Evolutionary conservation across 1,139 yeast genomes (phyloP), one percentile per base, ranked within the genome.

Genomic region (Martiniozyma asiatica): DNA sequence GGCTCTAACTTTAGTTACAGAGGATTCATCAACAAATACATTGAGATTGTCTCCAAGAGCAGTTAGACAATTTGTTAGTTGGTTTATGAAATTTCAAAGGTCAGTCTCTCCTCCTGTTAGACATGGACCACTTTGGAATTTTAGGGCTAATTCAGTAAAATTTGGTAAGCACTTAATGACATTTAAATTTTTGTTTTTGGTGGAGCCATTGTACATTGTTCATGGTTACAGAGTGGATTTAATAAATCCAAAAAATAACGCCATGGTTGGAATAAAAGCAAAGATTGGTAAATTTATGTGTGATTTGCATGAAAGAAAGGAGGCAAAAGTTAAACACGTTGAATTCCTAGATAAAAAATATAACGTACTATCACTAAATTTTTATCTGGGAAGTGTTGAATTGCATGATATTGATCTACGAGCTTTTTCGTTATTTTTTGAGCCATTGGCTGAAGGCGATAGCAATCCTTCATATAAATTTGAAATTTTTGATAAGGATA

Each of bases 241-340:
- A 8, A 33, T 36, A 15, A 60, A 62, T 26, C 66, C 66, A 27
- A 57, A 58, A 20, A 61, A 61, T 26, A 59, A 68, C 19, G 64
- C 73, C 2, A 62, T 75, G 34, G 72, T 82, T 8, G 97, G 97
- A 4, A 47, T 85, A 20, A 89, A 89, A 50, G 92, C 78, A 1
- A 76, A 72, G 42, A 68, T 78, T 26, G 63, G 68, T 3, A 60
- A 59, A 11, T 81, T 87, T 45, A 53, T 65, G 6, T 62, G 89
- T 51, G 96, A 85, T 47, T 54, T 87, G 22, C 96, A 87, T 47
- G 94, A 78, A 48, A 62, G 94, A 32, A 78, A 84, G 41, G 94
- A 85, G 49, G 63, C 74, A n/a, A 61, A 72, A 16, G 64, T 71
- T 4, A 72, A 73, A 43, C 68, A 70, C 26, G 74, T 77, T 40